Conservation (phyloP, 306 rosid species). For the Biancaea sappan region DNA sequence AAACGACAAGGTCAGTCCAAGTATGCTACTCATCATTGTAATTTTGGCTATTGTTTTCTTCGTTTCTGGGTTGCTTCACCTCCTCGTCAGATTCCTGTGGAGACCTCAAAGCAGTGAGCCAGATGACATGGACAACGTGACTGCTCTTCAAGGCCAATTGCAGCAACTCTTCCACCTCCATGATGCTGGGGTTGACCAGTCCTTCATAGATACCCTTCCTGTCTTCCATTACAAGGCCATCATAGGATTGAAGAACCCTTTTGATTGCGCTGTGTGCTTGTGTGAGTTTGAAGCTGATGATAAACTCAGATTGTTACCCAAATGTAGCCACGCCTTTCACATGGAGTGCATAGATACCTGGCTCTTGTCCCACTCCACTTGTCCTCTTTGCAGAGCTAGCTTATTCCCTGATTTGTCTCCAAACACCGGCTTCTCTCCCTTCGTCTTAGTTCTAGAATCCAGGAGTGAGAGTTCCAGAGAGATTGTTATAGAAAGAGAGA, state of each 20-base stretch:
- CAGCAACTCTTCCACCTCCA: constrained; percentile 96
- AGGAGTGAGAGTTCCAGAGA: constrained; percentile 84
- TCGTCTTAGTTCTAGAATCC: constrained; percentile 89
- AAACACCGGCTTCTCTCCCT: constrained; percentile 48
- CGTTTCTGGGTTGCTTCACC: constrained; percentile 91
- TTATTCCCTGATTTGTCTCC: constrained; percentile 70
- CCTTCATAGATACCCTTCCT: constrained; percentile 87
- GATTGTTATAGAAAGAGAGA: constrained; percentile 57
- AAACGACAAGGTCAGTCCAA: constrained; percentile 70
- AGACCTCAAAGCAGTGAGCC: constrained; percentile 63
- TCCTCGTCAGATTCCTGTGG: constrained; percentile 75
- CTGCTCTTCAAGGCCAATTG: constrained; percentile 89
- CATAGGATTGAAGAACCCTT: constrained; percentile 80
- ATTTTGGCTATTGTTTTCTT: constrained; percentile 87
- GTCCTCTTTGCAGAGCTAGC: constrained; percentile 86
- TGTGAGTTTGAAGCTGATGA: constrained; percentile 90
- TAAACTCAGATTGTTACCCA: constrained; percentile 83
- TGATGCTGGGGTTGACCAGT: constrained; percentile 95
- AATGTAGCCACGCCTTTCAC: constrained; percentile 97
- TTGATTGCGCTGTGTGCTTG: constrained; percentile 94
- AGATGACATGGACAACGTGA: constrained; percentile 66
- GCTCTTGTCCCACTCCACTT: constrained; percentile 95
- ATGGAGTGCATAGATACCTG: constrained; percentile 91
- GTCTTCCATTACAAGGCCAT: constrained; percentile 82
- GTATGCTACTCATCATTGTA: constrained; percentile 70